A percentile compares a stretch with the other conserved stretches of the same genome.
Evolutionary conservation across 2,329 filamentous ascomycete genomes (phyloP).

Genomic region (Penicillium sp.): DNA sequence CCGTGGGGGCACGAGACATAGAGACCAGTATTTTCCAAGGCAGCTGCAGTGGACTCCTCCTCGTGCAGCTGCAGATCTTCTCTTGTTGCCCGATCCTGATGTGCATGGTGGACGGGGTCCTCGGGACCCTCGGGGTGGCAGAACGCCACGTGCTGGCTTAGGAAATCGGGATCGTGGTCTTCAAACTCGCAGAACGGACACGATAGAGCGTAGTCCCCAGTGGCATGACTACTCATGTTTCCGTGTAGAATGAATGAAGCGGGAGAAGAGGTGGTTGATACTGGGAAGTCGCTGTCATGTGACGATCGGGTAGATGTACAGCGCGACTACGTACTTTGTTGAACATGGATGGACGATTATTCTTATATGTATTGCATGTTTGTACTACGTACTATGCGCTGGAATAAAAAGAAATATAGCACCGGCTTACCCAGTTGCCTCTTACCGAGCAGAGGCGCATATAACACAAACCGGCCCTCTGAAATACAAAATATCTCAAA

Average conservation of each 20-base stretch:
- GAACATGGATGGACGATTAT: no score
- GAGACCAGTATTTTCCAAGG: slow-evolving; percentile 17
- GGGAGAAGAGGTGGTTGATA: not conserved
- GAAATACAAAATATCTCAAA: no score
- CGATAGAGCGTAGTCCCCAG: slow-evolving; percentile 13
- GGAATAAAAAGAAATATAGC: no score
- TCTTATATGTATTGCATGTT: no score
- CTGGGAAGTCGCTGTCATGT: not conserved
- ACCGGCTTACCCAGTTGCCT: no score
- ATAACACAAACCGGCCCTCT: no score
- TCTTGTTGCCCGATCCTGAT: not conserved
- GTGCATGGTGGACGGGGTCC: slow-evolving; percentile 17
- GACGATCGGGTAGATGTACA: not conserved
- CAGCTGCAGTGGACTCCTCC: not conserved
- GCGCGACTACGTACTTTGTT: no score
- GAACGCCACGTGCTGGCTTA: slow-evolving; percentile 43
- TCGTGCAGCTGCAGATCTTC: not conserved
- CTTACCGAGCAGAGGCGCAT: no score
- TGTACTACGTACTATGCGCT: no score
- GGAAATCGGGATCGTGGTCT: slow-evolving; percentile 35
- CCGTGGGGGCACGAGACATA: slow-evolving; percentile 56
- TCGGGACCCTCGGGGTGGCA: slow-evolving; percentile 42
- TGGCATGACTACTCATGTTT: slow-evolving; percentile 1
- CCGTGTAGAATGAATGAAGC: not conserved
- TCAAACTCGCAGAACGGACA: slow-evolving; percentile 47